Percentiles rank a stretch among this genome's conserved stretches.
These are phyloP conservation scores for Ceratobasidium sp. DNA, from an alignment of 1,284 basidiomycete species.

Conservation along the genomic window DNA sequence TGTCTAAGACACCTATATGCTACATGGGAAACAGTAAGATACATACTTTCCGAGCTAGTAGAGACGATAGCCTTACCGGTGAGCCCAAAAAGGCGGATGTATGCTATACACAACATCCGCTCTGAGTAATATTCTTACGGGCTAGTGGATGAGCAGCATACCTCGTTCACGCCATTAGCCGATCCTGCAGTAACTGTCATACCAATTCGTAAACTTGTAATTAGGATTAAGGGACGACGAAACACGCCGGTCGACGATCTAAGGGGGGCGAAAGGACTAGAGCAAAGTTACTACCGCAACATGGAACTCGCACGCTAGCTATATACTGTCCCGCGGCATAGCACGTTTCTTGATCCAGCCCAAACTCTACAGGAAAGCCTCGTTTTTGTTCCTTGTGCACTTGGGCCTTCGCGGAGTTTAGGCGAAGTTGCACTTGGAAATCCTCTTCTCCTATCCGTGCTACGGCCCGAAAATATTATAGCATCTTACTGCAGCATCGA, in stretches of 20 bases:
- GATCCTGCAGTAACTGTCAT: slow-evolving; percentile 14
- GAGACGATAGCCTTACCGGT: background rate
- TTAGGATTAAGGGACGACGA: slow-evolving; percentile 39
- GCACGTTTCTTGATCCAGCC: slow-evolving; percentile 20
- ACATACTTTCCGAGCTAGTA: background rate
- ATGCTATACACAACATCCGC: background rate
- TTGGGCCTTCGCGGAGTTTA: slow-evolving; percentile 34
- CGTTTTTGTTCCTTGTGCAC: slow-evolving; percentile 45
- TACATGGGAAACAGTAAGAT: slow-evolving; percentile 8
- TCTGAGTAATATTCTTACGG: background rate
- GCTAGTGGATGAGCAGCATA: background rate
- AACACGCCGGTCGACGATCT: slow-evolving; percentile 24
- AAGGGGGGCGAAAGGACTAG: slow-evolving; percentile 1
- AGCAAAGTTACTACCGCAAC: slow-evolving; percentile 39
- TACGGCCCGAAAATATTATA: slow-evolving; percentile 33
- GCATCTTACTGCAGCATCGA: slow-evolving; percentile 3
- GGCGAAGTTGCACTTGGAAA: slow-evolving; percentile 20
- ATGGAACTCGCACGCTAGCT: slow-evolving; percentile 13
- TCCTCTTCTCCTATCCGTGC: slow-evolving; percentile 12
- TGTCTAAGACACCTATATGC: background rate
- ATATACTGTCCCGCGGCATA: slow-evolving; percentile 25
- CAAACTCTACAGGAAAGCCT: slow-evolving; percentile 35
- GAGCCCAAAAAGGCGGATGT: background rate
- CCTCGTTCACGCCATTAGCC: slow-evolving; percentile 20
- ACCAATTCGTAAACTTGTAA: slow-evolving; percentile 19